Evolutionary conservation across 192 early-diverging fungal genomes (phyloP), one percentile per base, ranked within the genome.

Genomic region (Dissophora globulifera): DNA sequence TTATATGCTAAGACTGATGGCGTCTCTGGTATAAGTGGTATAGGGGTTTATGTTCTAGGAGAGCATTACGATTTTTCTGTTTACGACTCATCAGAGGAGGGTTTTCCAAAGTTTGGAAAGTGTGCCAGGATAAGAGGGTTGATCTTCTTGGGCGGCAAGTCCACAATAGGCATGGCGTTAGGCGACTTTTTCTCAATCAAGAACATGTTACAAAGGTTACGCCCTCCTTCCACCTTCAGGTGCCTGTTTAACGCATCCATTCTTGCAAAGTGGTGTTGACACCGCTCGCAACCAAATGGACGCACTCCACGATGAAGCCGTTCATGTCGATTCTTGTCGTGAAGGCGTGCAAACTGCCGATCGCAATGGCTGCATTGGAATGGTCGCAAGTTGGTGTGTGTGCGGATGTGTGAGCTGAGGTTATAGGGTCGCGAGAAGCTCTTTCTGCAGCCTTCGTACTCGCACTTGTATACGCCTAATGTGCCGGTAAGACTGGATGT

Each of bases 281-380:
- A 94, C 65, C 86, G 83, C 4, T 80, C 78, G 68, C 93, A 94
- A 10, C 84, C 86, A 78, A 89, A 88, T 0, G 93, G 93, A 57
- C 87, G 83, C 54, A 90, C 89, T 33, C 93, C 93, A 4, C 91
- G 87, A 62, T 94, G 93, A 29, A 92, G 74, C 60, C 91, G 89
- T 79, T 90, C 88, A 54, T 94, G 93, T 31, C 96, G 88, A 76
- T 94, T 96, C 42, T 96, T 84, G 80, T 98, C 96, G 72, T 98
- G 95, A 54, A 94, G 91, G 16, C 96, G 85, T 22, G 94, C 90
- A 84, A 98, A 98, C 11, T 86, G 80, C 30, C 88, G 83, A 2
- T 88, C 81, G 79, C 96, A 98, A 82, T 87, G 90, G 25, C 78
- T 72, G 52, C 92, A 95, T 47, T 79, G 71, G 70, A 84, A 92